Evolutionary conservation across 768 basidiomycete species (phyloP), one percentile per base, ranked within the genome.

Genomic region (Roridomyces roridus): DNA sequence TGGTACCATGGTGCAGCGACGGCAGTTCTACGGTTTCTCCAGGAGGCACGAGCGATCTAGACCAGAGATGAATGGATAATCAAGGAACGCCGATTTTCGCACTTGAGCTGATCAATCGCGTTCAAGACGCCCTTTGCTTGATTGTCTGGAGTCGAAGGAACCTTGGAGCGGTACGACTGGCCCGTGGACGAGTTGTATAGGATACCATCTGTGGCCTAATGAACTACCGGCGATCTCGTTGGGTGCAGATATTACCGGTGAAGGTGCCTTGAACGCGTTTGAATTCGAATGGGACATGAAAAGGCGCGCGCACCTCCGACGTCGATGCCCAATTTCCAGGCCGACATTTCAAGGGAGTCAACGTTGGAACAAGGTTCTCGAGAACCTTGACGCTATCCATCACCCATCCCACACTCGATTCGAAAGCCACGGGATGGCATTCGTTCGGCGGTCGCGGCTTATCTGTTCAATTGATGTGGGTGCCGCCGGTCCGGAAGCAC

Each of bases 311-410:
- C 57, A 59, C 67, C 69, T 31, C 69, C 69, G 36, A 70, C 69
- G 42, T 70, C 69, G 3, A 68, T 50, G 8, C 69, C 69, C 20
- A 70, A 49, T 50, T 65, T 70, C 69, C 69, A 70, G 36, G 66
- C 37, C 15, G 58, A 55, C 59, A 60, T 60, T 17, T 14, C 47
- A 18, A 15, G 26, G 8, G 4, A n/a, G 26, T 5, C 20, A 18
- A 40, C 15, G 20, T 3, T 15, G 15, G 15, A 34, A 11, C 31
- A 34, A 34, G 31, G 7, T 34, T 34, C 31, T 34, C 15, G 31
- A 14, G 7, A 34, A 34, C n/a, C n/a, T n/a, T n/a, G n/a, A n/a
- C n/a, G n/a, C n/a, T n/a, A n/a, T n/a, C n/a, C n/a, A n/a, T n/a
- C n/a, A n/a, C n/a, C n/a, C n/a, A n/a, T n/a, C n/a, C n/a, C n/a